Evolutionary conservation across 2,329 filamentous ascomycete species (phyloP).

Genomic region (Pestalotiopsis sp.): DNA sequence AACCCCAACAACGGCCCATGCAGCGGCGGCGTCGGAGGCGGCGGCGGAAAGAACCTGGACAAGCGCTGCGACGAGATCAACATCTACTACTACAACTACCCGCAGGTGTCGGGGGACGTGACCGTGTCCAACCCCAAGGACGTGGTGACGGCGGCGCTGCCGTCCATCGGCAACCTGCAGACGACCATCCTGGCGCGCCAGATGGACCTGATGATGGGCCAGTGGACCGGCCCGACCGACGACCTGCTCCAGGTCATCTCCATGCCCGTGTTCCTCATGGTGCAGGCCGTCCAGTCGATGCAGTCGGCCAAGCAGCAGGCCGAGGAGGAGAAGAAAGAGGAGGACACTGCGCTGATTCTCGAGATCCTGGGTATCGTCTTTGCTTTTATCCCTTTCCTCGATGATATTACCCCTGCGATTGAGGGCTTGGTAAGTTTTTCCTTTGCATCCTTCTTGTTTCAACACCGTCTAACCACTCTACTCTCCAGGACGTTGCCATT

Average conservation of each 20-base stretch:
- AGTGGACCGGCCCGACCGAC: neutral
- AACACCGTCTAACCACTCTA: neutral
- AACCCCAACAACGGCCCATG: no score
- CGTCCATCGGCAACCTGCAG: neutral
- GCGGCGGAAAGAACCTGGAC: neutral
- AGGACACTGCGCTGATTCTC: no score
- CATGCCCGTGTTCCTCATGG: slow-evolving; percentile 6
- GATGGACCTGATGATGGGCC: slow-evolving; percentile 7
- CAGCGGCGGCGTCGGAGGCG: neutral
- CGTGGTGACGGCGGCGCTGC: neutral
- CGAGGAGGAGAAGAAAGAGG: no score
- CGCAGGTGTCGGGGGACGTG: neutral
- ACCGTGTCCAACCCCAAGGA: slow-evolving; percentile 8
- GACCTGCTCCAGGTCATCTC: slow-evolving; percentile 3
- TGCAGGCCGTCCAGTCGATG: neutral
- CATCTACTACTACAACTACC: neutral
- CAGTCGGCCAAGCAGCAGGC: no score
- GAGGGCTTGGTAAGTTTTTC: neutral
- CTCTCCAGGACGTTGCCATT: neutral
- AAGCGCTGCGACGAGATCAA: neutral
- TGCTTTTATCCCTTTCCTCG: no score
- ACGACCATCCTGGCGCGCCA: neutral
- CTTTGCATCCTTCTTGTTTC: neutral
- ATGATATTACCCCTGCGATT: no score
- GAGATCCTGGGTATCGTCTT: no score